Evolutionary conservation across 176 grass and related monocot genomes (phyloP).

Genomic region (Saccharum officinarum): DNA sequence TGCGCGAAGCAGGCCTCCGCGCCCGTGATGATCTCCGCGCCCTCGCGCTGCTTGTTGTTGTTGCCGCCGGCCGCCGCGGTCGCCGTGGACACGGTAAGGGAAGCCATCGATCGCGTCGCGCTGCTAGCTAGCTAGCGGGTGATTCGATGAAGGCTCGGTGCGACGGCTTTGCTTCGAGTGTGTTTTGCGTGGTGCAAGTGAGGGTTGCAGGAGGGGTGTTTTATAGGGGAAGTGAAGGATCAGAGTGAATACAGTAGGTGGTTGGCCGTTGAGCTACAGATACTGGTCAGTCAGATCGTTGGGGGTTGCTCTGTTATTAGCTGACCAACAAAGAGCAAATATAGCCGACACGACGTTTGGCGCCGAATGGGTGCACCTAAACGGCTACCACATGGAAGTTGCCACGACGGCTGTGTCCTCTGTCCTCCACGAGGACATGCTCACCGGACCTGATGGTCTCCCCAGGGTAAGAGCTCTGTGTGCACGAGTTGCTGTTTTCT

Average conservation of each 20-base stretch:
- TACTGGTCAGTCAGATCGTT: constrained; percentile 11
- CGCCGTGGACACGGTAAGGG: constrained; percentile 36
- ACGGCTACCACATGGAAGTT: not conserved
- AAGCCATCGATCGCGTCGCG: constrained; percentile 38
- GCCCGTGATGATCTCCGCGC: constrained; percentile 70
- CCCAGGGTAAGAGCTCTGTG: no score
- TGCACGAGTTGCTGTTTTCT: no score
- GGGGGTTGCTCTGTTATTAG: constrained; percentile 26
- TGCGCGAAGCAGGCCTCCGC: constrained; percentile 70
- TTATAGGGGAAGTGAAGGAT: constrained; percentile 22
- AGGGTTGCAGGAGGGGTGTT: not conserved
- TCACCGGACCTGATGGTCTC: not conserved
- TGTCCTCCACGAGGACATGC: not conserved
- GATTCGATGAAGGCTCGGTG: not conserved
- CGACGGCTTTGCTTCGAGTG: not conserved
- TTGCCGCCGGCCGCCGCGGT: not conserved
- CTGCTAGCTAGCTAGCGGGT: not conserved
- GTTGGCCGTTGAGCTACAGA: constrained; percentile 46
- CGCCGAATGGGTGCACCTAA: constrained; percentile 39
- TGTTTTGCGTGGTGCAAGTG: not conserved
- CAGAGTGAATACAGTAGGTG: not conserved
- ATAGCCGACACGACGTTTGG: not conserved
- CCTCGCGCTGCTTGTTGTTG: constrained; percentile 38
- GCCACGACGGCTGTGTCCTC: not conserved
- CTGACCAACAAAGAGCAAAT: constrained; percentile 29